Base-by-base conservation (phyloP, 1,284 basidiomycete species). In the Malassezia slooffiae region DNA sequence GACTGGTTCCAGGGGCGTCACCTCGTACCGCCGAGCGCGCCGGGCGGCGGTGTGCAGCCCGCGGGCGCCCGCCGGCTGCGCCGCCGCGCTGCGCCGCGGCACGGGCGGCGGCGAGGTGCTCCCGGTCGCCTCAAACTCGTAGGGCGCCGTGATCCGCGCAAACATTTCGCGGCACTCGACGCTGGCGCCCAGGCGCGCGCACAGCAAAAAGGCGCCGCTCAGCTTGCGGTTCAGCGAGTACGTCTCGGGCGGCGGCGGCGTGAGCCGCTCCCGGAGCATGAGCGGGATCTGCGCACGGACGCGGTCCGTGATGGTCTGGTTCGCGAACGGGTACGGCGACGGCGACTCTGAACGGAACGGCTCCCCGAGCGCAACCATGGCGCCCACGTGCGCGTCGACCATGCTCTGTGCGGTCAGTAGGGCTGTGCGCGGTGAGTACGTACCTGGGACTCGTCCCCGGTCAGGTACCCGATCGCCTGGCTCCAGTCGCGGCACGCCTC, bases 191-290 rank as follows among this genome's bases (percentile, higher is more conserved):
- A 96, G 73, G 42, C 85, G 75, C 12, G 87, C 81, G 35, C 91
- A 91, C 12, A 96, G 76, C 52, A 97, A 73, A 72, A 97, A 95
- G 3, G 86, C 82, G 0, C 91, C 90, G 55, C 86, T 89, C 53
- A 96, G 69, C 76, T 96, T 97, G 62, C 90, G 74, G 70, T 97
- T 97, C 41, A 96, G 72, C 67, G 83, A 87, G 70, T 96, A 96
- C 1, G 91, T 96, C 72, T 96, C 89, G 47, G 79, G 74, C 0
- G 91, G 91, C 1, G 91, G 91, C 0, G 91, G 91, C 2, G 86
- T 90, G 20, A 91, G 75, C 35, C 90, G 76, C 62, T 95, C 77
- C 56, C 79, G 74, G 42, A 97, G 76, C 88, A 97, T 96, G 41
- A 85, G 74, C 3, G 91, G 91, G 47, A 97, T 96, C 38, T 81